These are phyloP conservation scores for Clonostachys rhizophaga DNA, from an alignment of 2,329 filamentous ascomycete species.

Conservation along the genomic window DNA sequence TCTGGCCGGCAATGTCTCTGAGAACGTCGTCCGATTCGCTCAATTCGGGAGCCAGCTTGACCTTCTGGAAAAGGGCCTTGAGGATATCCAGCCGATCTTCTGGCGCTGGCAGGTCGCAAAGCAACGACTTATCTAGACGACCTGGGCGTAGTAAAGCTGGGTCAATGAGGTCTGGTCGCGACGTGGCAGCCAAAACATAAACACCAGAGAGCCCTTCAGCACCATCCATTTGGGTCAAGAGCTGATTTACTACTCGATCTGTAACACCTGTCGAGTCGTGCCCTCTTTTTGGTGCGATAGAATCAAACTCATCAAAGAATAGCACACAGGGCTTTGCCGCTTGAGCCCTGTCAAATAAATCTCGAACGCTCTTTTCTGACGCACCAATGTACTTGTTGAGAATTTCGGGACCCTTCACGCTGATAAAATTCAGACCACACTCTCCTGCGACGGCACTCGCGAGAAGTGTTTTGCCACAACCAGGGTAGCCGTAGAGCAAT, in stretches of 20 bases:
- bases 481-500: conserved; percentile 89
- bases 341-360: conserved; percentile 88
- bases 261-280: conserved; percentile 98
- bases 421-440: conserved; percentile 97
- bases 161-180: conserved; percentile 89
- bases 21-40: conserved; percentile 50
- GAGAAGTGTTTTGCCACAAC: conserved; percentile 93
- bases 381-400: conserved; percentile 99
- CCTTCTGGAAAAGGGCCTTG: conserved; percentile 73
- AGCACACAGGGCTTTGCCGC: conserved; percentile 90
- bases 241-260: conserved; percentile 95
- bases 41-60: conserved; percentile 67
- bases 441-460: conserved; percentile 97
- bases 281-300: conserved; percentile 92
- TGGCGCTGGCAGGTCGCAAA: conserved; percentile 81
- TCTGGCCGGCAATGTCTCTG: conserved; percentile 70
- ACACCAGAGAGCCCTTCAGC: conserved; percentile 93
- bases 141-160: conserved; percentile 88
- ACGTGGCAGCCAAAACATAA: conserved; percentile 93
- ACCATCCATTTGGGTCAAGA: conserved; percentile 98
- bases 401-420: conserved; percentile 96
- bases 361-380: conserved; percentile 91
- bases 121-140: conserved; percentile 84
- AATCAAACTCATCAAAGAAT: conserved; percentile 99
- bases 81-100: conserved; percentile 89